Conservation (phyloP, 768 basidiomycete genomes). For the Naganishia randhawae region DNA sequence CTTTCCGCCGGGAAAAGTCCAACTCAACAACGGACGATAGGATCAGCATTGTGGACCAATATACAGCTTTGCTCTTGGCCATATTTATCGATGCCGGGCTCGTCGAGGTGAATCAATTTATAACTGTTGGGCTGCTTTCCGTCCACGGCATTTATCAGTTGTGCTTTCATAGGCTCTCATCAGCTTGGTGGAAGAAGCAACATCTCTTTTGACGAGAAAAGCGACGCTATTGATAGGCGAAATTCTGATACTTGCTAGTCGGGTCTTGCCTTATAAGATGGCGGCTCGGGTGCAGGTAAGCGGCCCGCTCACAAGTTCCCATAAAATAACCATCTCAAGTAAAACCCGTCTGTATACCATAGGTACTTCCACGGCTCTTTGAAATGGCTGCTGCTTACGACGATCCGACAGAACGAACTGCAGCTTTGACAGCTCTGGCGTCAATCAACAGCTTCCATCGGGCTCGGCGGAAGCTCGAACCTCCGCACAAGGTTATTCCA, state of each 20-base stretch:
- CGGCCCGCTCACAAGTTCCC: slow-evolving; percentile 1
- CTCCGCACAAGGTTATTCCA: background rate
- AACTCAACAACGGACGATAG: background rate
- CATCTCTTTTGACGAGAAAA: slow-evolving; percentile 62
- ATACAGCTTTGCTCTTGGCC: slow-evolving; percentile 75
- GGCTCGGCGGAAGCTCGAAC: slow-evolving; percentile 55
- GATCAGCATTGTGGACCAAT: slow-evolving; percentile 80
- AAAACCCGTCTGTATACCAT: background rate
- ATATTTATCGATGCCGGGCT: slow-evolving; percentile 83
- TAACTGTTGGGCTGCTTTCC: background rate
- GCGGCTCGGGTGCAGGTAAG: slow-evolving; percentile 80
- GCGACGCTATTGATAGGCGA: slow-evolving; percentile 89
- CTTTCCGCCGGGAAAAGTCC: background rate
- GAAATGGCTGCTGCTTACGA: slow-evolving; percentile 70
- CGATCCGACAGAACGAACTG: slow-evolving; percentile 70
- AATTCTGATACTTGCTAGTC: slow-evolving; percentile 79
- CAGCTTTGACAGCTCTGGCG: slow-evolving; percentile 77
- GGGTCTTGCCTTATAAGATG: slow-evolving; percentile 72
- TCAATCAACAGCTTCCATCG: slow-evolving; percentile 90
- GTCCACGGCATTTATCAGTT: background rate
- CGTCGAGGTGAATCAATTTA: slow-evolving; percentile 63
- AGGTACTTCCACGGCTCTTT: slow-evolving; percentile 84
- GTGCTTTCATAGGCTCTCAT: slow-evolving; percentile 66
- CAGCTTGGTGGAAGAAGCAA: slow-evolving; percentile 75
- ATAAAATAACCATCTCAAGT: background rate